Evolutionary conservation across 2,329 filamentous ascomycete genomes (phyloP), one percentile per base, ranked within the genome.

Genomic region (Ophiostoma sp.): DNA sequence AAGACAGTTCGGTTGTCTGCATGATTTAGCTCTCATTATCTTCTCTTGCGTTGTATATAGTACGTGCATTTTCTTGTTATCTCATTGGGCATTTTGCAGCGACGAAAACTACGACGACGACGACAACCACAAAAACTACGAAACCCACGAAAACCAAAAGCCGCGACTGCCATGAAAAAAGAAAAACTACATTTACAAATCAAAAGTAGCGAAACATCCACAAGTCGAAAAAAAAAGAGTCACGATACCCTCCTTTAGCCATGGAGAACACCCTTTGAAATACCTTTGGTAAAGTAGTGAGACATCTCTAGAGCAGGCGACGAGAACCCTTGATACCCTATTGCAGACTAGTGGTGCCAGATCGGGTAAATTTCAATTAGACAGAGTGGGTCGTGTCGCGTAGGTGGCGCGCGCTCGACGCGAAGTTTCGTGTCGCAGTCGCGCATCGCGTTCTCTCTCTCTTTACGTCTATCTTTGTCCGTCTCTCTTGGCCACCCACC

Each of bases 191-290:
- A n/a, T 48, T 48, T 48, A 57, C 52, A 57, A 57, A 57, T 57
- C 52, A 57, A 13, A 57, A 27, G 52, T 57, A 57, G 52, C 52
- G 52, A 57, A 27, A 31, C 23, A 27, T 27, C n/a, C n/a, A 57
- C n/a, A 57, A 57, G 52, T 57, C 52, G 52, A 31, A 27, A 57
- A 23, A 57, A 27, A 57, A 57, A 48, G 44, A 48, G 52, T 57
- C 52, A 57, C 52, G 52, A 57, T 57, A 27, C 52, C 52, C 52
- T 27, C 52, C 52, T 27, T 27, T 48, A 7, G 44, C 44, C 17
- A 7, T 2, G 10, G 6, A 20, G 17, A 48, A 20, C 44, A 48
- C 44, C 44, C 20, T 48, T 48, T 31, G 27, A 31, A 17, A 10
- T n/a, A n/a, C 17, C 44, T 17, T n/a, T 48, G 44, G n/a, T 48